These are phyloP conservation scores for Sanghuangporus sanghuang DNA, from an alignment of 1,284 basidiomycete species.

Conservation along the genomic window DNA sequence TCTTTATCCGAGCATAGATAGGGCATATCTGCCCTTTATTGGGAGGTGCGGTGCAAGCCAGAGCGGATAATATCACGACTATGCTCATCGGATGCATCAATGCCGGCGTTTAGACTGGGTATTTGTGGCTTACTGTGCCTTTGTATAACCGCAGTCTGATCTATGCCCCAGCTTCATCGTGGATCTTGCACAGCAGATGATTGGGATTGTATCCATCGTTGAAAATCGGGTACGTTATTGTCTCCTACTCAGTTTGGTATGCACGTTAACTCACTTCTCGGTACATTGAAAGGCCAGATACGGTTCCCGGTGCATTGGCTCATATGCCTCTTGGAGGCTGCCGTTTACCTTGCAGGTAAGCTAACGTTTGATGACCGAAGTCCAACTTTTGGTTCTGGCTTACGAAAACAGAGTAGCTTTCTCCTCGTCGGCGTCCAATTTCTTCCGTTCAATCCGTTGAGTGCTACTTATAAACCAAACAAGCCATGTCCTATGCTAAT, in stretches of 20 bases:
- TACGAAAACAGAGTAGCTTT: constrained; percentile 31
- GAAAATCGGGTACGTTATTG: constrained; percentile 46
- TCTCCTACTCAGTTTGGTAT: background rate
- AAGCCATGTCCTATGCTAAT: background rate
- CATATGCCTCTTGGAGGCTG: constrained; percentile 46
- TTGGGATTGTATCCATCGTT: constrained; percentile 57
- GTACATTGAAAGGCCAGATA: constrained; percentile 45
- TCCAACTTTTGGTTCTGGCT: too few relatives aligned
- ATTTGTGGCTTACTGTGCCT: constrained; percentile 59
- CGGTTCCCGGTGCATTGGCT: constrained; percentile 48
- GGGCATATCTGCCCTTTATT: constrained; percentile 44
- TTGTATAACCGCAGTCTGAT: constrained; percentile 42
- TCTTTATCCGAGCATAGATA: constrained; percentile 25
- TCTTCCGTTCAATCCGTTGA: constrained; percentile 48
- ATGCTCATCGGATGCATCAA: constrained; percentile 61
- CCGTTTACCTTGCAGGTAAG: constrained; percentile 46
- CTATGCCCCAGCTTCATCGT: constrained; percentile 52
- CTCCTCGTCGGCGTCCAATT: constrained; percentile 52
- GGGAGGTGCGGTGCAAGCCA: constrained; percentile 60
- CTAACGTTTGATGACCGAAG: background rate
- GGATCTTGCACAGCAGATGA: constrained; percentile 61
- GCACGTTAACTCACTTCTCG: too few relatives aligned
- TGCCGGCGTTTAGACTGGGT: constrained; percentile 57
- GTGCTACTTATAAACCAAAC: background rate
- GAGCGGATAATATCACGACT: constrained; percentile 53